These are phyloP conservation scores for Scheffersomyces cryptocercus DNA, from an alignment of 1,139 yeast genomes.

Conservation along the genomic window DNA sequence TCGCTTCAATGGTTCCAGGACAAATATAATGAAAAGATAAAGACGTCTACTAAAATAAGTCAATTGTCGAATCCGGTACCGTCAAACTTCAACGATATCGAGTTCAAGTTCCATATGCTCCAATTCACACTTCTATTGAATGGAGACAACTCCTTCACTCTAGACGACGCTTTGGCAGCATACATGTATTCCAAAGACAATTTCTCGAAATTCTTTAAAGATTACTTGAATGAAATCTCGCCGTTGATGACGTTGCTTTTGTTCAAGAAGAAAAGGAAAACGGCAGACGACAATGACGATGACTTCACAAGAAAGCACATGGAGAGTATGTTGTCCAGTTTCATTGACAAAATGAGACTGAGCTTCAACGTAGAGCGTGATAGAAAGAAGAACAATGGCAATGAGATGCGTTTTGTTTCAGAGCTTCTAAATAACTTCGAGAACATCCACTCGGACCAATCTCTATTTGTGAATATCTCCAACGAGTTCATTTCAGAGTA, in stretches of 20 bases:
- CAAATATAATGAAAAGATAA: conserved; percentile 18
- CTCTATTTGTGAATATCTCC: conserved; percentile 38
- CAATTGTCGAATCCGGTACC: conserved; percentile 1
- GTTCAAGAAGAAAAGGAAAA: conserved; percentile 19
- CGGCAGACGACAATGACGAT: conserved; percentile 13
- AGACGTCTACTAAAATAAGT: not conserved
- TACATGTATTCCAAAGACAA: conserved; percentile 56
- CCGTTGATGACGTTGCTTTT: conserved; percentile 54
- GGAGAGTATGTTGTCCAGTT: conserved; percentile 21
- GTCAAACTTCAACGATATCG: conserved; percentile 30
- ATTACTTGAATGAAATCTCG: conserved; percentile 47
- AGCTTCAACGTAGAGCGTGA: conserved; percentile 23
- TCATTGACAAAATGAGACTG: conserved; percentile 25
- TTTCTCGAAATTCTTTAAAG: conserved; percentile 46
- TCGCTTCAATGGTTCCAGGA: conserved; percentile 40
- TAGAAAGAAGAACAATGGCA: conserved; percentile 14
- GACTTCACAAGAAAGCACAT: conserved; percentile 20
- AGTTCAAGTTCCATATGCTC: conserved; percentile 64
- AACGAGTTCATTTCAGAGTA: conserved; percentile 65
- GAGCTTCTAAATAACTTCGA: conserved; percentile 40
- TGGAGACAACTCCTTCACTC: conserved; percentile 17
- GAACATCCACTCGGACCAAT: conserved; percentile 33
- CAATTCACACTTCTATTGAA: conserved; percentile 51
- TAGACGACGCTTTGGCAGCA: conserved; percentile 43
- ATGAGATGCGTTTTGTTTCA: conserved; percentile 42